Conservation (phyloP, 768 basidiomycete species). For the Solioccasus polychromus region DNA sequence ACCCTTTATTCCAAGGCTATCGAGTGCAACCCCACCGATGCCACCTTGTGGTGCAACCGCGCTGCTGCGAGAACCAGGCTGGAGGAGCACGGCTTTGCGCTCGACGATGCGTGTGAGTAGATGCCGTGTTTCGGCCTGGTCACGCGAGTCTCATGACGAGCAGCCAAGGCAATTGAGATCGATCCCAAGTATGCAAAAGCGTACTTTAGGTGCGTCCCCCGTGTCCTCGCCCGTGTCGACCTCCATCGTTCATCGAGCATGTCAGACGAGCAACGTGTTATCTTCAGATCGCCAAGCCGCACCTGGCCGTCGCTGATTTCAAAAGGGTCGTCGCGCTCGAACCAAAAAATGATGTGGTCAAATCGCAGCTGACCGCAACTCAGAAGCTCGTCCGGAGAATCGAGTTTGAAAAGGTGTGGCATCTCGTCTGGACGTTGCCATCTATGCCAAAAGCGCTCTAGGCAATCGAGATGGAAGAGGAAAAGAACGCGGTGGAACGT, state of each 20-base stretch:
- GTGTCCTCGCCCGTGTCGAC: background rate
- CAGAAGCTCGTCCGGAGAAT: constrained; percentile 88
- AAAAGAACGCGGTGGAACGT: constrained; percentile 71
- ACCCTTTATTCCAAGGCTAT: constrained; percentile 82
- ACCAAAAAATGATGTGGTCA: constrained; percentile 79
- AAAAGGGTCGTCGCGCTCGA: constrained; percentile 81
- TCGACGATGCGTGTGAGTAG: constrained; percentile 78
- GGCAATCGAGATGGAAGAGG: constrained; percentile 93
- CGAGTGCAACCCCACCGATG: constrained; percentile 80
- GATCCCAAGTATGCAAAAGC: constrained; percentile 91
- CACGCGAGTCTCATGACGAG: constrained; percentile 15
- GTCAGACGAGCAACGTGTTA: constrained; percentile 84
- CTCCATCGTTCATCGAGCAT: background rate
- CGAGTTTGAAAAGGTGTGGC: constrained; percentile 83
- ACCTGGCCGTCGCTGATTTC: constrained; percentile 83
- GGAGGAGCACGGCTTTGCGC: constrained; percentile 91
- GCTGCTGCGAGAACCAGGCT: constrained; percentile 91
- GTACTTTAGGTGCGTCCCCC: constrained; percentile 63
- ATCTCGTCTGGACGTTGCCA: background rate
- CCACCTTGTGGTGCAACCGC: constrained; percentile 92
- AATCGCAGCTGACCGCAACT: constrained; percentile 78
- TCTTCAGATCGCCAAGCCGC: constrained; percentile 86
- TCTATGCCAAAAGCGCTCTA: constrained; percentile 26
- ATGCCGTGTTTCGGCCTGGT: constrained; percentile 2
- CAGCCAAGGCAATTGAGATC: constrained; percentile 81